Percentiles rank a stretch among this genome's conserved stretches.
Evolutionary conservation across 163 green algal species (phyloP).

Genomic region (Volvox carteri): DNA sequence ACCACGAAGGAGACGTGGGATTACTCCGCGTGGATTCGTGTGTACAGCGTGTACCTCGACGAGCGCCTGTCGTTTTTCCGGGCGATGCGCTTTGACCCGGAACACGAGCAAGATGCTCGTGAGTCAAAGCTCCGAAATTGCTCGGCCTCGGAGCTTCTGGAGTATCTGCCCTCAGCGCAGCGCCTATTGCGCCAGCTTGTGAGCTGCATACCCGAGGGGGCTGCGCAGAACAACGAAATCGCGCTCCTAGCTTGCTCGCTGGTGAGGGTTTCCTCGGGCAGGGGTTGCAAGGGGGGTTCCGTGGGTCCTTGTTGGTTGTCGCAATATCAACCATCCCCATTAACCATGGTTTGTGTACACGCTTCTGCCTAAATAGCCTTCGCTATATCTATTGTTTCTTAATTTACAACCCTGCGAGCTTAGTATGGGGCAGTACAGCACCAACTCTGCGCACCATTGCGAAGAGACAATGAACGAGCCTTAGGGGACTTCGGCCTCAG

Average conservation of each 20-base stretch:
- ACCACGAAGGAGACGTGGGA: conserved; percentile 88
- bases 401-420: too few relatives aligned
- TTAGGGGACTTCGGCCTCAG: too few relatives aligned
- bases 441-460: too few relatives aligned
- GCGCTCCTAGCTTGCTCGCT: conserved; percentile 58
- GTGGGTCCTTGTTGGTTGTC: too few relatives aligned
- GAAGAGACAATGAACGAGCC: too few relatives aligned
- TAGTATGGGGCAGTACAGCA: too few relatives aligned
- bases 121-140: conserved; percentile 71
- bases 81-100: conserved; percentile 76
- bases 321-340: too few relatives aligned
- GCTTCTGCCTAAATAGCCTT: too few relatives aligned
- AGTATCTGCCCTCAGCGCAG: conserved; percentile 79
- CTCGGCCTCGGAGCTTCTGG: conserved; percentile 81
- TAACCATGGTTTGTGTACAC: too few relatives aligned
- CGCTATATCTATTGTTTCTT: too few relatives aligned
- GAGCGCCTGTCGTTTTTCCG: conserved; percentile 84
- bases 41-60: conserved; percentile 95
- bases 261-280: conserved; percentile 53
- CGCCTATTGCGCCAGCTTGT: conserved; percentile 86
- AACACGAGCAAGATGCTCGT: conserved; percentile 55
- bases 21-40: conserved; percentile 91
- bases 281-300: too few relatives aligned
- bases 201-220: conserved; percentile 86
- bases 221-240: conserved; percentile 63